Conservation (phyloP, 2,329 filamentous ascomycete genomes). For the Aspergillus neotritici region DNA sequence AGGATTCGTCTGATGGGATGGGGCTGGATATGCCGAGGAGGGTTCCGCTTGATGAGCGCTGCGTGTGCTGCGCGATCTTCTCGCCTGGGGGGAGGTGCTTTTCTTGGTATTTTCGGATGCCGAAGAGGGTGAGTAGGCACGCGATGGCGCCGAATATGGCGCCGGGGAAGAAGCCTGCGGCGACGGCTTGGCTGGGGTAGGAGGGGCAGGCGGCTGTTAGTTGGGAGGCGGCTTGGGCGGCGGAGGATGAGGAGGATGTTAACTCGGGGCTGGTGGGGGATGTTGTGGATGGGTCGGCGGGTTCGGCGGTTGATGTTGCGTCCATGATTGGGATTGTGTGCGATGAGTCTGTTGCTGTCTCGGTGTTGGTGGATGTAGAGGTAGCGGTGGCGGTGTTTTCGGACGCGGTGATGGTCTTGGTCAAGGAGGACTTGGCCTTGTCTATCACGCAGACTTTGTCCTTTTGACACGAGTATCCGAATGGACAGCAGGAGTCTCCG, state of each 20-base stretch:
- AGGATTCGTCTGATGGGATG: slow-evolving; percentile 39
- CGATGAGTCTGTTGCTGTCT: not conserved
- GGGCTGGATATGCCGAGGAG: slow-evolving; percentile 39
- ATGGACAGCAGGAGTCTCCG: slow-evolving; percentile 41
- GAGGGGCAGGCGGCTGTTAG: slow-evolving; percentile 26
- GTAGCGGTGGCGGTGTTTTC: slow-evolving; percentile 17
- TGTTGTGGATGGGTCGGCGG: slow-evolving; percentile 8
- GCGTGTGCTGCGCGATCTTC: slow-evolving; percentile 24
- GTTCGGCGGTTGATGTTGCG: not conserved
- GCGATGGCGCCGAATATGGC: slow-evolving; percentile 44
- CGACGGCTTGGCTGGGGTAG: slow-evolving; percentile 38
- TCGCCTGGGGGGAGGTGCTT: slow-evolving; percentile 12
- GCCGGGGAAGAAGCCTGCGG: slow-evolving; percentile 45
- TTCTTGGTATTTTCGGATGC: slow-evolving; percentile 27
- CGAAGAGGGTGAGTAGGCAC: slow-evolving; percentile 47
- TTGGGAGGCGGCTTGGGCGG: slow-evolving; percentile 1
- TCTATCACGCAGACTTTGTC: slow-evolving; percentile 26
- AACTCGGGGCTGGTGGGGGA: slow-evolving; percentile 12
- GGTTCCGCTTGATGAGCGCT: slow-evolving; percentile 29
- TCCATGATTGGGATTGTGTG: slow-evolving; percentile 1
- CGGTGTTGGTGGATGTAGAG: slow-evolving; percentile 16
- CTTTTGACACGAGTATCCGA: slow-evolving; percentile 42
- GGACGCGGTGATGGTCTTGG: too few species aligned
- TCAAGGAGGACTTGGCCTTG: slow-evolving; percentile 15
- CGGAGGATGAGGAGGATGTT: slow-evolving; percentile 8